These are phyloP conservation scores for Boletales sp. DNA, from an alignment of 768 basidiomycete genomes.

Conservation along the genomic window DNA sequence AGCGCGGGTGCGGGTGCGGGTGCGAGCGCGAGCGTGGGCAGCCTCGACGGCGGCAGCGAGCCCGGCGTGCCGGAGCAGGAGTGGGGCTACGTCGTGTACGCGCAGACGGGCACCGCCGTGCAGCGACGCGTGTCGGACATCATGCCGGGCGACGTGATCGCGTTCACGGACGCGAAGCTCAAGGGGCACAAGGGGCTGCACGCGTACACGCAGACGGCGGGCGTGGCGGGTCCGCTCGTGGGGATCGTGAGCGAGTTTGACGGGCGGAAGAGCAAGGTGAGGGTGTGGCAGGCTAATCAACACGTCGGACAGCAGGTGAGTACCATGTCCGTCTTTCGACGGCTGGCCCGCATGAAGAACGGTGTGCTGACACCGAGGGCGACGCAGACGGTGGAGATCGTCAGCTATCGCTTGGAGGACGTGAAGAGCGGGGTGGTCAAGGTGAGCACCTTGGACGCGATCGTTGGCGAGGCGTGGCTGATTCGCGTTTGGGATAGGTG, in stretches of 20 bases:
- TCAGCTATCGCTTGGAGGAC: slow-evolving; percentile 88
- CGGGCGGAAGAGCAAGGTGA: slow-evolving; percentile 80
- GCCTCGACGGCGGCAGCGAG: too few relatives aligned
- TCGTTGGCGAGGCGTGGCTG: neutral
- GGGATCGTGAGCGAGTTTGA: slow-evolving; percentile 84
- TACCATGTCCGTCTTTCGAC: slow-evolving; percentile 25
- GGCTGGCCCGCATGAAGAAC: slow-evolving; percentile 29
- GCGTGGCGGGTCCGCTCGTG: slow-evolving; percentile 54
- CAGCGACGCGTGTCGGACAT: slow-evolving; percentile 76
- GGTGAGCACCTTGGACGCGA: slow-evolving; percentile 36
- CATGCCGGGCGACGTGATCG: slow-evolving; percentile 81
- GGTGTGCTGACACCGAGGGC: slow-evolving; percentile 34
- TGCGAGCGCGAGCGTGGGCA: too few relatives aligned
- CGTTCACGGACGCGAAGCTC: slow-evolving; percentile 70
- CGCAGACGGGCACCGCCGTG: slow-evolving; percentile 63
- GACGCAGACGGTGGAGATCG: slow-evolving; percentile 61
- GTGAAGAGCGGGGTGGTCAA: slow-evolving; percentile 80
- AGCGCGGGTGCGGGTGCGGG: too few relatives aligned
- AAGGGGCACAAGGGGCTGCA: slow-evolving; percentile 80
- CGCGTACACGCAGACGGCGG: slow-evolving; percentile 60
- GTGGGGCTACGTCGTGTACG: slow-evolving; percentile 76
- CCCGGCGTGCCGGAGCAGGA: slow-evolving; percentile 29
- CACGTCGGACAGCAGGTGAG: slow-evolving; percentile 79
- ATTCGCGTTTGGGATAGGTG: slow-evolving; percentile 23
- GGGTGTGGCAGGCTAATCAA: slow-evolving; percentile 83